Percentiles rank a stretch among this genome's conserved stretches.
These are phyloP conservation scores for Calonectria naviculata DNA, from an alignment of 2,329 filamentous ascomycete species.

Conservation along the genomic window DNA sequence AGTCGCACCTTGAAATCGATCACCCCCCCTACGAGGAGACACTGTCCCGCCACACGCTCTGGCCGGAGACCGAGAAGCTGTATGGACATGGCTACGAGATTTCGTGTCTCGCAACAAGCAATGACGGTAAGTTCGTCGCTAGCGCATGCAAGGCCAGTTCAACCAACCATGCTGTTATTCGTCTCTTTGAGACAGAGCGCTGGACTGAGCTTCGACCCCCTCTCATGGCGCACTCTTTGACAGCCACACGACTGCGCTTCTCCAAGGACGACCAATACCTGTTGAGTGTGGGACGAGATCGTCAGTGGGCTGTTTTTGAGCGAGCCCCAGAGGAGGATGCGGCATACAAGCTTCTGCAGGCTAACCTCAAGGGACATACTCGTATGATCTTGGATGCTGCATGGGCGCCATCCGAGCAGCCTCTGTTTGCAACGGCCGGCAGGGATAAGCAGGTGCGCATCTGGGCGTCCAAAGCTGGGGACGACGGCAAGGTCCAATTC, in stretches of 20 bases:
- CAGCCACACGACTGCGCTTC: slow-evolving; percentile 85
- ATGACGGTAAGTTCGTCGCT: slow-evolving; percentile 81
- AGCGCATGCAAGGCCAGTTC: slow-evolving; percentile 95
- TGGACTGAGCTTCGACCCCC: slow-evolving; percentile 92
- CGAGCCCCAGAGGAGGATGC: slow-evolving; percentile 52
- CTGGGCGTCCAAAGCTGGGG: slow-evolving; percentile 61
- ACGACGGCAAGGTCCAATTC: slow-evolving; percentile 54
- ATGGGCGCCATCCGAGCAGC: slow-evolving; percentile 74
- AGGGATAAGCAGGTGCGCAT: slow-evolving; percentile 87
- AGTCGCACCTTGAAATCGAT: slow-evolving; percentile 71
- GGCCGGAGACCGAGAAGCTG: slow-evolving; percentile 95
- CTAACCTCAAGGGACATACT: slow-evolving; percentile 86
- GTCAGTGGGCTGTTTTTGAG: slow-evolving; percentile 89
- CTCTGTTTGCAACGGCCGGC: slow-evolving; percentile 85
- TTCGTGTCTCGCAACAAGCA: slow-evolving; percentile 82
- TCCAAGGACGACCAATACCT: slow-evolving; percentile 78
- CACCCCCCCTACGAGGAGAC: slow-evolving; percentile 91
- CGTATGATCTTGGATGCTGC: slow-evolving; percentile 92
- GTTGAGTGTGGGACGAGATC: slow-evolving; percentile 89
- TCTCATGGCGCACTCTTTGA: slow-evolving; percentile 86
- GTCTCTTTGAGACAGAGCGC: slow-evolving; percentile 85
- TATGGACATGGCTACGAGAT: slow-evolving; percentile 99
- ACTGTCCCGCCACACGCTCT: slow-evolving; percentile 89
- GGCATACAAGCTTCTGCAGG: slow-evolving; percentile 68
- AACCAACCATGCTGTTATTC: slow-evolving; percentile 92